phyloP scores from a whole-genome alignment of 768 basidiomycete species.

The Porphyrellus cyaneotinctus region DNA sequence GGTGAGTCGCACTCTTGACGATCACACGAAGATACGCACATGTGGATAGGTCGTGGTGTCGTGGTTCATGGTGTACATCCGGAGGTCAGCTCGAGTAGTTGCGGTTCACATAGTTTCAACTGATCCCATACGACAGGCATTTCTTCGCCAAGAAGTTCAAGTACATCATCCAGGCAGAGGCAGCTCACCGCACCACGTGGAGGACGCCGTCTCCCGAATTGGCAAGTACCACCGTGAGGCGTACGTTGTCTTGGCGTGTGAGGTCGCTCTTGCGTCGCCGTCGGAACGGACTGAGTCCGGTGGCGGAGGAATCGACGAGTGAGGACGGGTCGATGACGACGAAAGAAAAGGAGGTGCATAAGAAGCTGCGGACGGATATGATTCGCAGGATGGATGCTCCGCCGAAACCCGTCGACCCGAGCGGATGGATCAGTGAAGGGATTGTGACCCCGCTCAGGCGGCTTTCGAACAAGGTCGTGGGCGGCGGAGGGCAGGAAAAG shows the following conservation, averaged over 20 bases:
- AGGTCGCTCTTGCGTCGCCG: slow-evolving; percentile 32
- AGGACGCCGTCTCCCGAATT: slow-evolving; percentile 20
- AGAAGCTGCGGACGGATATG: slow-evolving; percentile 61
- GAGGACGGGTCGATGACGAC: slow-evolving; percentile 16
- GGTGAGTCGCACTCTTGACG: slow-evolving; percentile 40
- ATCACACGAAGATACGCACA: not conserved
- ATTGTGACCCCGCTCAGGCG: slow-evolving; percentile 24
- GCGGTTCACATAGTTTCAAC: not conserved
- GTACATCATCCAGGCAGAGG: slow-evolving; percentile 47
- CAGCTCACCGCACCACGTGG: slow-evolving; percentile 27
- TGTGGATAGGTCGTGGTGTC: slow-evolving; percentile 63
- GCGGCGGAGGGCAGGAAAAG: slow-evolving; percentile 3
- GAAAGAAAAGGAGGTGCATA: slow-evolving; percentile 23
- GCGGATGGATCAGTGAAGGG: slow-evolving; percentile 61
- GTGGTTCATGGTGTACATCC: slow-evolving; percentile 77
- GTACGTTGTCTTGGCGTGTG: slow-evolving; percentile 27
- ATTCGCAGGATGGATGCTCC: slow-evolving; percentile 68
- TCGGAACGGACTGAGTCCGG: slow-evolving; percentile 25
- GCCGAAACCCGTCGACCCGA: slow-evolving; percentile 69
- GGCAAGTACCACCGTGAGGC: slow-evolving; percentile 15
- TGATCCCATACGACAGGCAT: slow-evolving; percentile 36
- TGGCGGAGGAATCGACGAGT: slow-evolving; percentile 18
- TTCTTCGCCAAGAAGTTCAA: slow-evolving; percentile 71
- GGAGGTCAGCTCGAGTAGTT: slow-evolving; percentile 44
- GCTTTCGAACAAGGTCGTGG: slow-evolving; percentile 4